Evolutionary conservation across 805 yeast species (phyloP), one percentile per base, ranked within the genome.

Genomic region (Pichia ethanolica): DNA sequence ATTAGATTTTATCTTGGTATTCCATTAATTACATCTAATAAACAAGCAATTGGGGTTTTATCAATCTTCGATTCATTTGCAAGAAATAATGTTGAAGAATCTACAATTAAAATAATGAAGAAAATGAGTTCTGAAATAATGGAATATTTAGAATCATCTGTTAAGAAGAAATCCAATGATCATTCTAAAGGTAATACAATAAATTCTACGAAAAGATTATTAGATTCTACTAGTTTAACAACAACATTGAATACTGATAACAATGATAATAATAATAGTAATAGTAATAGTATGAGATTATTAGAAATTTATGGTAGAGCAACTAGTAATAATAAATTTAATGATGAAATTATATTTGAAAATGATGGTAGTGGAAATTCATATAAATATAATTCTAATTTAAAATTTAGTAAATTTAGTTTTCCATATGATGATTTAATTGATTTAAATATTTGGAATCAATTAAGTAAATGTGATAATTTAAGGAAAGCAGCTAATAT

Each of bases 1-100:
- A 76, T 85, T 46, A 71, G 65, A 49, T 82, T 82, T 58, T 86
- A 83, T 60, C 75, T 81, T 35, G 87, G 86, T 0, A 86, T 81
- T 5, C 87, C 88, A 0, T 57, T 83, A 37, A 39, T 60, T 14
- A 63, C 73, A 0, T 50, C 60, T 12, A 59, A 69, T 9, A 74
- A 72, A 5, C 68, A 70, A 12, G 69, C 69, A 0, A 71, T 84
- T 47, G 91, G 91, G 0, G 74, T 73, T 1, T 59, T 84, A 20
- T 68, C 89, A 1, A 67, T 83, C 0, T 81, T 79, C 66, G 88
- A 81, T 60, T 56, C 71, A 0, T 63, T 59, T 42, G 66, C 78
- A 11, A 70, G 74, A 51, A 48, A 54, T 2, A 65, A 62, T 5
- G 66, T 78, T 51, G 60, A 66, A 5, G 69, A 66, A 20, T 62